Evolutionary conservation across 805 yeast species (phyloP), one percentile per base, ranked within the genome.

Genomic region (Spathaspora arborariae): DNA sequence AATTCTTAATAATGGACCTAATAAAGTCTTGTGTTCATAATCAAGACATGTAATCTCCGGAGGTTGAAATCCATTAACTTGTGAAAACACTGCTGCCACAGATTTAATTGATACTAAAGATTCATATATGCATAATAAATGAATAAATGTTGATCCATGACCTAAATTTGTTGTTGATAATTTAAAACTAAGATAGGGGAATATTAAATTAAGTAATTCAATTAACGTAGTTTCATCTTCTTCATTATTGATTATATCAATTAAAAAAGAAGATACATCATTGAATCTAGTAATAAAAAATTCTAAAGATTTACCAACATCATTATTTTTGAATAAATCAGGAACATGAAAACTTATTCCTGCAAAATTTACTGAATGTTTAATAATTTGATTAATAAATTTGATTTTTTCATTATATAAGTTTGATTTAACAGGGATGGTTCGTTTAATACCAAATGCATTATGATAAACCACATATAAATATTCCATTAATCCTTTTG

Each of bases 1-100:
- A 19, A 89, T 65, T 47, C 83, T 72, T 45, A 88, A 75, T 24
- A 89, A 71, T 6, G 96, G 85, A 2, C 97, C 98, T 45, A 92
- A 66, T 15, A 88, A 63, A 0, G 96, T 80, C 20, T 72, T 70
- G 13, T 68, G 67, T 57, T 87, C 95, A 56, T 78, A 77, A 40
- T 76, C 74, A 75, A 64, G 1, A 85, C 80, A 9, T 76, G n/a
- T 65, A 4, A 54, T 45, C 11, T 62, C 64, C 6, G 73, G 72
- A 1, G 74, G 68, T 7, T 79, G 72, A 58, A 85, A 84, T 1
- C 75, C 74, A 41, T 80, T 78, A 36, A 82, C 67, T 52, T 79
- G 68, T 1, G 88, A 74, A 51, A 89, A 75, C 1, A 73, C 59
- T 0, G 79, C 67, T 1, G 94, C 86, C 18, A 86, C 83, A 1